Percentiles rank a stretch among this genome's conserved stretches.
These are phyloP conservation scores for Elsinoe perseae DNA, from an alignment of 2,329 filamentous ascomycete genomes.

Conservation along the genomic window DNA sequence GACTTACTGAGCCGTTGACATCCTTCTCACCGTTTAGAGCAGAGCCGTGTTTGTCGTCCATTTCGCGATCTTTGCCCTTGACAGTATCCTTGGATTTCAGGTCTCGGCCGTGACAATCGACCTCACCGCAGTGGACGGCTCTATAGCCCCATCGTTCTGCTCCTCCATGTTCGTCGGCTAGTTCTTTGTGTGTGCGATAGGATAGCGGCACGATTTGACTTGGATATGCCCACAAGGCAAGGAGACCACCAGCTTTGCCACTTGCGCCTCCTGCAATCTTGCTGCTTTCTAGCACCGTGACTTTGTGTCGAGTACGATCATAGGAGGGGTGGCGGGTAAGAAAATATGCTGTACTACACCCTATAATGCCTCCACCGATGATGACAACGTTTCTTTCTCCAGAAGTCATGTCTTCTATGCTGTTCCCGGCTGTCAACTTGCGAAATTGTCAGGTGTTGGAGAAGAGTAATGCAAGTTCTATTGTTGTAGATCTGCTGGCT, in stretches of 20 bases:
- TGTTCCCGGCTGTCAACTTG: too few species aligned
- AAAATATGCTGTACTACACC: conserved; percentile 84
- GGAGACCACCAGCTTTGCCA: conserved; percentile 85
- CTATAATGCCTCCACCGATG: conserved; percentile 80
- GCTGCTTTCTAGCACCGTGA: conserved; percentile 81
- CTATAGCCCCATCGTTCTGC: conserved; percentile 80
- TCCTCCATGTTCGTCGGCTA: conserved; percentile 78
- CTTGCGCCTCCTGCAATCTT: conserved; percentile 84
- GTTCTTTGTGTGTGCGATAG: conserved; percentile 71
- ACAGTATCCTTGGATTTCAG: conserved; percentile 25
- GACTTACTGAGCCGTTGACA: conserved; percentile 33
- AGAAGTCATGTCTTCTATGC: conserved; percentile 24
- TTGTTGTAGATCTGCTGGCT: too few species aligned
- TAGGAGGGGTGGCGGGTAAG: conserved; percentile 79
- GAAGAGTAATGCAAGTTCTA: too few species aligned
- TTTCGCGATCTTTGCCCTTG: conserved; percentile 24
- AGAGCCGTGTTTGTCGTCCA: conserved; percentile 26
- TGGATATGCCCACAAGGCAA: conserved; percentile 90
- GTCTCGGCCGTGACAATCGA: conserved; percentile 39
- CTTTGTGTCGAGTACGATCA: conserved; percentile 62
- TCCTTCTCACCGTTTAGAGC: conserved; percentile 27
- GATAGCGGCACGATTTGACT: conserved; percentile 74
- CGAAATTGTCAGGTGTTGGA: too few species aligned
- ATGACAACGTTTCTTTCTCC: conserved; percentile 30
- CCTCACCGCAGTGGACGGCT: conserved; percentile 62